phyloP scores from a whole-genome alignment of 164 flowering plant genomes.

The Annona squamosa region DNA sequence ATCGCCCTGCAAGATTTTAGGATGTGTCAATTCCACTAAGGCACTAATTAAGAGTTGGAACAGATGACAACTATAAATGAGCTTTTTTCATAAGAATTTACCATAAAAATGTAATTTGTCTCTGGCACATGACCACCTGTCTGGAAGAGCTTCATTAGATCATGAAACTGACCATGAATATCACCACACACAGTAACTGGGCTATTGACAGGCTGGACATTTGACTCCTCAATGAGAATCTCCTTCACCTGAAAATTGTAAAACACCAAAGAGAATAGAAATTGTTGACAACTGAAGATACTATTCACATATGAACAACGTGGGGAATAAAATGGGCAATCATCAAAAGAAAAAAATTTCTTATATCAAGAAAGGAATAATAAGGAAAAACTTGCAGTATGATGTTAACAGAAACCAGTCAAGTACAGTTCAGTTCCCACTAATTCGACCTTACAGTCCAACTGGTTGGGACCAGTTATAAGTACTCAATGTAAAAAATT shows the following conservation, averaged over 20 bases:
- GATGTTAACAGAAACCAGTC: too few relatives aligned
- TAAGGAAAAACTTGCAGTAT: too few relatives aligned
- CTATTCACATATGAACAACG: background rate
- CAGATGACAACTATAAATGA: background rate
- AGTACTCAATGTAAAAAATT: too few relatives aligned
- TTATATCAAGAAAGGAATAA: too few relatives aligned
- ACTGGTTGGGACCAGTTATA: too few relatives aligned
- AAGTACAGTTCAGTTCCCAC: too few relatives aligned
- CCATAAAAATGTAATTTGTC: conserved; percentile 97
- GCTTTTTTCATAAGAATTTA: conserved; percentile 16
- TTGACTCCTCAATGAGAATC: conserved; percentile 92
- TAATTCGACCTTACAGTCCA: too few relatives aligned
- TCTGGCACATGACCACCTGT: conserved; percentile 99
- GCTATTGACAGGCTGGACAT: conserved; percentile 97
- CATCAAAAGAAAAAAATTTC: background rate
- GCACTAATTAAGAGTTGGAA: background rate
- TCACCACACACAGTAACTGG: conserved; percentile 98
- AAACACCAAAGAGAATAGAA: background rate
- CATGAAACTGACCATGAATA: conserved; percentile 97
- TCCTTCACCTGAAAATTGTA: conserved; percentile 49
- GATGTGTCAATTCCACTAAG: conserved; percentile 1
- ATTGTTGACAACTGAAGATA: background rate
- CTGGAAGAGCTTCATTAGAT: conserved; percentile 93
- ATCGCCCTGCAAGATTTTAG: conserved; percentile 63
- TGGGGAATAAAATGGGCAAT: background rate